Conservation (phyloP, 257 asterid genomes). For the Rubia yunnanensis region DNA sequence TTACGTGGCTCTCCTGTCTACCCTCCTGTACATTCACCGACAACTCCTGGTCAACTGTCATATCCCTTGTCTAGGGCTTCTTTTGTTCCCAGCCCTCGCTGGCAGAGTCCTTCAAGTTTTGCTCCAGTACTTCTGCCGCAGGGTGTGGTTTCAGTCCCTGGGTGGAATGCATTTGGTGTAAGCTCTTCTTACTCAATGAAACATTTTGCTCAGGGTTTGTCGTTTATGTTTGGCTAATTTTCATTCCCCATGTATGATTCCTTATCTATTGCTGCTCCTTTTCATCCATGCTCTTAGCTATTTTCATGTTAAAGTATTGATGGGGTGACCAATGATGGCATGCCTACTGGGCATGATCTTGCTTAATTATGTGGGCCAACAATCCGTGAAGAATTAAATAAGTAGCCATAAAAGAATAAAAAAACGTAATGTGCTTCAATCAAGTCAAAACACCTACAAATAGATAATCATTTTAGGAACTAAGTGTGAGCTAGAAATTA, state of each 20-base stretch:
- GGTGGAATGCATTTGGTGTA: slow-evolving; percentile 87
- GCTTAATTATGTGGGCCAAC: neutral
- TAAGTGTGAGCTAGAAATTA: neutral
- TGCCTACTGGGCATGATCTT: neutral
- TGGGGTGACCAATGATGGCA: neutral
- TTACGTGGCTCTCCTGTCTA: slow-evolving; percentile 84
- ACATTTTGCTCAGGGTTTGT: slow-evolving; percentile 4
- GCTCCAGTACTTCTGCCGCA: slow-evolving; percentile 84
- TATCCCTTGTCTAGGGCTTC: slow-evolving; percentile 77
- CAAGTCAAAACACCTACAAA: neutral
- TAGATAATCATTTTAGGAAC: neutral
- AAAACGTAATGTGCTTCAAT: neutral
- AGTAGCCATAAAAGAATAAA: neutral
- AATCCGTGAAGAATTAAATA: neutral
- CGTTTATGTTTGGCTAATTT: neutral
- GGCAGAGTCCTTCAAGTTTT: slow-evolving; percentile 90
- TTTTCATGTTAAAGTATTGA: neutral
- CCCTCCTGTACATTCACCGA: slow-evolving; percentile 76
- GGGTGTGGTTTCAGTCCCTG: slow-evolving; percentile 80
- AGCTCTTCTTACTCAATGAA: slow-evolving; percentile 20
- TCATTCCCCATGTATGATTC: neutral
- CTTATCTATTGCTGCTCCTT: neutral
- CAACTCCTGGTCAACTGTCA: slow-evolving; percentile 63
- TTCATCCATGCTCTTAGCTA: neutral
- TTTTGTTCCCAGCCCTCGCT: slow-evolving; percentile 73